Evolutionary conservation across 805 yeast species (phyloP).

Genomic region (Nakazawaea wickerhamii): DNA sequence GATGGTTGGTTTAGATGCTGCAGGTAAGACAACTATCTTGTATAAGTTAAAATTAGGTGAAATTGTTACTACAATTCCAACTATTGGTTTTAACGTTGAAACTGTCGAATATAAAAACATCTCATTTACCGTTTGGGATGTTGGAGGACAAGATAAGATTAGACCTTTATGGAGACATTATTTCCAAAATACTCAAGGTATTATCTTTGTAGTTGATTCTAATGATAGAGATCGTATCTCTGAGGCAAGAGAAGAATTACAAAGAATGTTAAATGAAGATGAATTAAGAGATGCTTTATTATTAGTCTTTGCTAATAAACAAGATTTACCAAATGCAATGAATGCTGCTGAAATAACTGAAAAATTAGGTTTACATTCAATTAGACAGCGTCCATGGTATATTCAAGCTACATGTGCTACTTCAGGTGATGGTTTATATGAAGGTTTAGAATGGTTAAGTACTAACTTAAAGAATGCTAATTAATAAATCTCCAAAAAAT

Average conservation of each 20-base stretch:
- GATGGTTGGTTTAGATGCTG: conserved; percentile 98
- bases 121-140: conserved; percentile 98
- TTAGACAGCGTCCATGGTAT: conserved; percentile 99
- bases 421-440: conserved; percentile 97
- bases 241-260: conserved; percentile 97
- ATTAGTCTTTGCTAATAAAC: conserved; percentile 96
- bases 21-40: conserved; percentile 96
- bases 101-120: conserved; percentile 96
- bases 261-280: conserved; percentile 97
- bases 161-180: conserved; percentile 99
- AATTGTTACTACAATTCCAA: conserved; percentile 93
- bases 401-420: conserved; percentile 99
- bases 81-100: conserved; percentile 96
- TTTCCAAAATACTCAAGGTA: conserved; percentile 98
- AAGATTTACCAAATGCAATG: conserved; percentile 99
- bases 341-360: conserved; percentile 98
- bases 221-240: conserved; percentile 97
- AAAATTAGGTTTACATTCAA: conserved; percentile 92
- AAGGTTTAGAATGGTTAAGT: conserved; percentile 96
- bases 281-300: conserved; percentile 95
- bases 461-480: conserved; percentile 76
- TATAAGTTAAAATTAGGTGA: conserved; percentile 94
- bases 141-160: conserved; percentile 99
- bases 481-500: conserved; percentile 12
- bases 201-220: conserved; percentile 95